A percentile compares a stretch with the other conserved stretches of the same genome.
Evolutionary conservation across 441 rosid species (phyloP).

Genomic region (Macaranga tanarius): DNA sequence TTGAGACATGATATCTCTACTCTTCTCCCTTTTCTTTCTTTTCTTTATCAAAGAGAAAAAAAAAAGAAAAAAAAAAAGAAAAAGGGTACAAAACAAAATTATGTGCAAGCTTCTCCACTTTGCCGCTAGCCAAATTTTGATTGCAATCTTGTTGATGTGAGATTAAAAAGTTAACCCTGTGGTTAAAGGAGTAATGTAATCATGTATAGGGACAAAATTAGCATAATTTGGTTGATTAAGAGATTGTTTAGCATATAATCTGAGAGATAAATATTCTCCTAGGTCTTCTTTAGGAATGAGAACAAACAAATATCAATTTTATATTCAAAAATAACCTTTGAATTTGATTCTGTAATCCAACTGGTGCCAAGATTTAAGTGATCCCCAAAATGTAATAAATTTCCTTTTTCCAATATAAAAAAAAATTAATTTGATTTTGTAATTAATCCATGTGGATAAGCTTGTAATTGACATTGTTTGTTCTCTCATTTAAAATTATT

Average conservation of each 20-base stretch:
- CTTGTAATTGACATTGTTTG: neutral
- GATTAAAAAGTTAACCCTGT: constrained; percentile 14
- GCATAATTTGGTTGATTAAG: constrained; percentile 20
- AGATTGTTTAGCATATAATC: constrained; percentile 28
- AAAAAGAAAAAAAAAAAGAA: neutral
- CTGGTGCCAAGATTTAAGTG: too few species aligned
- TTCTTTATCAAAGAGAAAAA: constrained; percentile 21
- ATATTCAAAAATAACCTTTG: neutral
- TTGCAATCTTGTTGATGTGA: constrained; percentile 10
- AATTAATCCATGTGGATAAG: neutral
- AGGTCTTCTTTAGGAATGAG: constrained; percentile 6
- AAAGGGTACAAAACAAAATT: neutral
- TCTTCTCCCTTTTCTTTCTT: constrained; percentile 8
- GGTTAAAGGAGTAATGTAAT: constrained; percentile 15
- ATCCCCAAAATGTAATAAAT: too few species aligned
- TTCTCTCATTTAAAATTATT: neutral
- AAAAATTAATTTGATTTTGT: constrained; percentile 9
- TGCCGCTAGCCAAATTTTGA: constrained; percentile 16
- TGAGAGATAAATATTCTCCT: constrained; percentile 21
- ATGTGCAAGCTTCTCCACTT: constrained; percentile 20
- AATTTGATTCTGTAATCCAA: constrained; percentile 15
- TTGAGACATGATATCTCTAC: constrained; percentile 22
- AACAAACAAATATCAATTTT: constrained; percentile 3
- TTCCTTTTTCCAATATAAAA: too few species aligned
- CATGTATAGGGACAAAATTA: constrained; percentile 7